Conservation (phyloP, 2,329 filamentous ascomycete genomes). For the Fusarium sp. region DNA sequence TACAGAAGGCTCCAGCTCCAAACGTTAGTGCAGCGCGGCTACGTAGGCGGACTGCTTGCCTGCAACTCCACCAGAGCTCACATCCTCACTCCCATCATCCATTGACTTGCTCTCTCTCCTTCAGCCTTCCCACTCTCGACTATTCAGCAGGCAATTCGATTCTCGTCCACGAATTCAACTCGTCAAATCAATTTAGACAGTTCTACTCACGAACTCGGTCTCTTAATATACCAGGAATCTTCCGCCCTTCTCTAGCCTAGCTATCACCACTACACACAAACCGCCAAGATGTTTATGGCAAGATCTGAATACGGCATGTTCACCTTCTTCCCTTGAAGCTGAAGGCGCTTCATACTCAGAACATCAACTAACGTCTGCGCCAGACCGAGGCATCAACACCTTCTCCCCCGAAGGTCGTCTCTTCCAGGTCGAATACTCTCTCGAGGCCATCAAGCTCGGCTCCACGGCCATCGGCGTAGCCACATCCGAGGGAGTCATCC, state of each 20-base stretch:
- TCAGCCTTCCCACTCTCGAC: slow-evolving; percentile 20
- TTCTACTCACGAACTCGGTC: background rate
- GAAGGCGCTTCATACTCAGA: background rate
- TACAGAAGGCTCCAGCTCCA: slow-evolving; percentile 24
- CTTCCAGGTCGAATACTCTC: slow-evolving; percentile 99
- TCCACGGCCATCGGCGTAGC: slow-evolving; percentile 98
- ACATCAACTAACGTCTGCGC: slow-evolving; percentile 33
- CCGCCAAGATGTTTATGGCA: slow-evolving; percentile 96
- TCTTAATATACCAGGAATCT: slow-evolving; percentile 11
- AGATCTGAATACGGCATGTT: slow-evolving; percentile 98
- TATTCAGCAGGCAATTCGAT: slow-evolving; percentile 1
- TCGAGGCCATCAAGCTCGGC: slow-evolving; percentile 99
- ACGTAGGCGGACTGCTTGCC: slow-evolving; percentile 57
- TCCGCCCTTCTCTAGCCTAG: slow-evolving; percentile 21
- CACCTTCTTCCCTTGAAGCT: slow-evolving; percentile 36
- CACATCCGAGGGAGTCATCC: slow-evolving; percentile 92
- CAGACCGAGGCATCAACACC: slow-evolving; percentile 99
- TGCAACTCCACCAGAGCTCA: slow-evolving; percentile 47
- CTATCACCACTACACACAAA: slow-evolving; percentile 36
- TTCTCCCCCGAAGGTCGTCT: slow-evolving; percentile 99
- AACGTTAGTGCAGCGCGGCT: slow-evolving; percentile 37
- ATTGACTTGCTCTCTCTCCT: slow-evolving; percentile 25
- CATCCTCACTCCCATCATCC: slow-evolving; percentile 36
- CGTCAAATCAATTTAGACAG: background rate
- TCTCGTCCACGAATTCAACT: background rate